A percentile compares a stretch with the other conserved stretches of the same genome.
These are phyloP conservation scores for Detonula confervacea DNA, from an alignment of 352 stramenopile species.

Conservation along the genomic window DNA sequence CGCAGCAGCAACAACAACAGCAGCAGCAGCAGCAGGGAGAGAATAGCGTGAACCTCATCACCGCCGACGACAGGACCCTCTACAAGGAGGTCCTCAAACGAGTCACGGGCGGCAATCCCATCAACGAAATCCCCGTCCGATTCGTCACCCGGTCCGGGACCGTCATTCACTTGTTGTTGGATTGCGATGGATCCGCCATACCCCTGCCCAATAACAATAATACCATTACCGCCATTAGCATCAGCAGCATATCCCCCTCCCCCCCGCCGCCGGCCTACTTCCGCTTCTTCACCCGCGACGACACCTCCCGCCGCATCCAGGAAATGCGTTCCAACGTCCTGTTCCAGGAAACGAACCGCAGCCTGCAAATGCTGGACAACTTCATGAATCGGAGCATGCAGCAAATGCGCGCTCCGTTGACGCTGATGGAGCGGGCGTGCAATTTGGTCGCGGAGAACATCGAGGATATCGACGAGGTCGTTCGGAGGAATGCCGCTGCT, in stretches of 20 bases:
- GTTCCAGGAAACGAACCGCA: slow-evolving; percentile 66
- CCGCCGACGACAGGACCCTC: slow-evolving; percentile 57
- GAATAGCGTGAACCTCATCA: slow-evolving; percentile 24
- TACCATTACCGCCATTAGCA: slow-evolving; percentile 16
- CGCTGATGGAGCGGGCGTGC: slow-evolving; percentile 56
- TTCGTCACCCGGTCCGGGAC: slow-evolving; percentile 59
- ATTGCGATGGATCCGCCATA: slow-evolving; percentile 55
- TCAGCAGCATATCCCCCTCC: slow-evolving; percentile 4
- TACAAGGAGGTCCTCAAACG: slow-evolving; percentile 63
- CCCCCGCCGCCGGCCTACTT: slow-evolving; percentile 35
- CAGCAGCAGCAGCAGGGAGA: slow-evolving; percentile 7
- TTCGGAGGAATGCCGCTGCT: slow-evolving; percentile 21
- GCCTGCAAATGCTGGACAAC: slow-evolving; percentile 55
- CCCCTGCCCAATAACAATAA: slow-evolving; percentile 3
- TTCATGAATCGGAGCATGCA: slow-evolving; percentile 67
- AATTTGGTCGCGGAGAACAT: slow-evolving; percentile 55
- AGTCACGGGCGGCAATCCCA: slow-evolving; percentile 53
- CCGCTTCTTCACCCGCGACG: slow-evolving; percentile 66
- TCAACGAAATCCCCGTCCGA: slow-evolving; percentile 57
- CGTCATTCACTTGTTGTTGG: slow-evolving; percentile 62
- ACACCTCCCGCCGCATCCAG: slow-evolving; percentile 61
- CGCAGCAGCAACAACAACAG: slow-evolving; percentile 3
- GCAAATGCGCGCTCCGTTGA: slow-evolving; percentile 56
- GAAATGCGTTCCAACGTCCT: slow-evolving; percentile 60
- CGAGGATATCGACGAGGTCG: slow-evolving; percentile 54